A percentile compares a stretch with the other conserved stretches of the same genome.
Conservation (phyloP, 139 green algal genomes). For the Limnomonas spitsbergensis region DNA sequence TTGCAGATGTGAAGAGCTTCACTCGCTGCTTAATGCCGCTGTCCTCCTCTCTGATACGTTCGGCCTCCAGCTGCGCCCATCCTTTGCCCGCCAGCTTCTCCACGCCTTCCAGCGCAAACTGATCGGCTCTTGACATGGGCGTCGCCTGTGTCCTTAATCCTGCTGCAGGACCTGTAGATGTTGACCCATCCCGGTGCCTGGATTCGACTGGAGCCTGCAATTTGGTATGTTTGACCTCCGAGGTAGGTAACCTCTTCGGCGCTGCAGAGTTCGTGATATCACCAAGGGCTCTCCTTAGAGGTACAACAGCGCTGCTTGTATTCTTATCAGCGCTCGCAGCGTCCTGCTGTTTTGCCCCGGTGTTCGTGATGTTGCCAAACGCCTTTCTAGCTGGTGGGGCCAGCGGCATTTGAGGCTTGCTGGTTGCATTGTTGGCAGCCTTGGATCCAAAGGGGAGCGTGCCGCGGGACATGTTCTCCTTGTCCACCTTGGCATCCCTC, state of each 20-base stretch:
- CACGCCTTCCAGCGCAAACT: background rate
- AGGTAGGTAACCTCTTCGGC: background rate
- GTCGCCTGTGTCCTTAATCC: too few relatives aligned
- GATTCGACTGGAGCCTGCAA: too few relatives aligned
- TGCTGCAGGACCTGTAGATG: too few relatives aligned
- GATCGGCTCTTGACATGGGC: too few relatives aligned
- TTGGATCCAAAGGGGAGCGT: too few relatives aligned
- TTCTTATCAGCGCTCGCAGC: too few relatives aligned
- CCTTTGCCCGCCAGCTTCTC: background rate
- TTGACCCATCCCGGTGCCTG: too few relatives aligned
- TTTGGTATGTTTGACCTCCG: background rate
- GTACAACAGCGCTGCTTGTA: too few relatives aligned
- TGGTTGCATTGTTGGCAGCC: too few relatives aligned
- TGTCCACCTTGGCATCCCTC: background rate
- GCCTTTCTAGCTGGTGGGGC: background rate
- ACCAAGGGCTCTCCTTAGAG: background rate
- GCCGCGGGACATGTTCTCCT: background rate
- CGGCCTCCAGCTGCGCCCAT: background rate
- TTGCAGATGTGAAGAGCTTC: background rate
- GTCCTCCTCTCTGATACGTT: background rate
- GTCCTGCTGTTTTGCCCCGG: background rate
- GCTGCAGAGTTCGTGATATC: background rate
- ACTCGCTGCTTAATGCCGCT: background rate
- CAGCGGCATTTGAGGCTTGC: too few relatives aligned
- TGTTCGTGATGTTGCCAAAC: background rate